Conservation (phyloP, 345 rosid genomes). For the Aurinia saxatilis region DNA sequence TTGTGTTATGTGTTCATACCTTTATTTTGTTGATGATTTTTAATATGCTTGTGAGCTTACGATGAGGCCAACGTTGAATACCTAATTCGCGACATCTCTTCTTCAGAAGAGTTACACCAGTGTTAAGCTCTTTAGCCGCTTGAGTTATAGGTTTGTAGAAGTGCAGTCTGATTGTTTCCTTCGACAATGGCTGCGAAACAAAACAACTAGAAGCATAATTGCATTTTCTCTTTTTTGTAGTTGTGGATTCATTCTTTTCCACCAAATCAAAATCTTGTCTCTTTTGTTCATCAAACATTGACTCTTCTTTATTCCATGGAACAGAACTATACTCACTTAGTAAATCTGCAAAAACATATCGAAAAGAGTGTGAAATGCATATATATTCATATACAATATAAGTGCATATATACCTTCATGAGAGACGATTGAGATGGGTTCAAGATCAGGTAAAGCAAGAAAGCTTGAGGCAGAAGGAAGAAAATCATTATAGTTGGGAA, state of each 20-base stretch:
- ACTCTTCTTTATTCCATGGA: neutral
- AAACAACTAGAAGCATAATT: neutral
- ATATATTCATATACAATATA: neutral
- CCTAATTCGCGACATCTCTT: constrained; percentile 58
- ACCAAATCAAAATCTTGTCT: neutral
- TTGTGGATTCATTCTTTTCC: neutral
- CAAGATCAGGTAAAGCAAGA: constrained; percentile 3
- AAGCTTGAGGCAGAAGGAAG: constrained; percentile 5
- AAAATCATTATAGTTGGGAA: neutral
- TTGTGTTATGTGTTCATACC: constrained; percentile 17
- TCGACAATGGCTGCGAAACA: constrained; percentile 24
- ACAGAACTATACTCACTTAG: neutral
- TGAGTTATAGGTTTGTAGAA: constrained; percentile 55
- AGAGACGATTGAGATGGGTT: neutral
- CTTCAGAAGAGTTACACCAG: constrained; percentile 53
- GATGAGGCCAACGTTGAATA: constrained; percentile 52
- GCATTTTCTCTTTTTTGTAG: neutral
- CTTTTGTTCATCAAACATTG: neutral
- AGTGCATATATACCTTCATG: neutral
- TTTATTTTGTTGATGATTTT: constrained; percentile 41
- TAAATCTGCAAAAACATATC: neutral
- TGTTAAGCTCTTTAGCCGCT: constrained; percentile 53
- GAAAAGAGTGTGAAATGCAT: neutral
- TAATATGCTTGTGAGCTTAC: constrained; percentile 51
- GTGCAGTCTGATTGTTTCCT: constrained; percentile 30